Evolutionary conservation across 108 stramenopile genomes (phyloP), one percentile per base, ranked within the genome.

Genomic region (Stephanodiscus minutulus): DNA sequence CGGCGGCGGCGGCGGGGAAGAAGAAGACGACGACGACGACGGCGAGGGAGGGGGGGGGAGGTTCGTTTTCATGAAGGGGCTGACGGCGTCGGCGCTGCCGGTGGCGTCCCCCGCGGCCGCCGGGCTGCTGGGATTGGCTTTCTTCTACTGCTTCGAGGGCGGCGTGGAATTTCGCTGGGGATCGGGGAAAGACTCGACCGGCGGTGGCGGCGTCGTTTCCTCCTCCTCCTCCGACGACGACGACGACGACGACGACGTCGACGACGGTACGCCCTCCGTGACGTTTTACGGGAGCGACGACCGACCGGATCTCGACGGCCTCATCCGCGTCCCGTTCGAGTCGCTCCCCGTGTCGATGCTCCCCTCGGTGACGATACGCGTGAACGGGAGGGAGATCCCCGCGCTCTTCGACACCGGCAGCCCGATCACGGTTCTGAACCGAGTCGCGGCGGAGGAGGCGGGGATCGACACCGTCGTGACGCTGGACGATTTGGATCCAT

Each of bases 371-470:
- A 39, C 7, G 11, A 11, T 75, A 20, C 52, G 36, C 12, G 47
- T 75, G 5, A 69, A 75, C 39, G 74, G 74, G 29, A 60, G 5
- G 1, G 29, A 52, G 3, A 33, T 75, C 17, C 21, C 39, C 13
- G 74, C 74, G 17, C 68, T 75, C 21, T 52, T 75, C 41, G 74
- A 75, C 28, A 75, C 74, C 11, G 74, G 74, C 5, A 52, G 59
- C 21, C 74, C 74, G 2, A 61, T 61, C 28, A 60, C 74, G n/a
- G 61, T 75, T 4, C 17, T 75, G 24, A 61, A 25, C 12, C 57
- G 67, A 8, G 0, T 27, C 9, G 68, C 44, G 25, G 74, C 74
- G 15, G 6, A 24, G 27, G 68, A 61, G 3, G 36, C 43, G 7
- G 74, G 74, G 11, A 29, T 75, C 25, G 49, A 62, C 49, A 59